Evolutionary conservation across 768 basidiomycete genomes (phyloP).

Genomic region (Amanita rimosa): DNA sequence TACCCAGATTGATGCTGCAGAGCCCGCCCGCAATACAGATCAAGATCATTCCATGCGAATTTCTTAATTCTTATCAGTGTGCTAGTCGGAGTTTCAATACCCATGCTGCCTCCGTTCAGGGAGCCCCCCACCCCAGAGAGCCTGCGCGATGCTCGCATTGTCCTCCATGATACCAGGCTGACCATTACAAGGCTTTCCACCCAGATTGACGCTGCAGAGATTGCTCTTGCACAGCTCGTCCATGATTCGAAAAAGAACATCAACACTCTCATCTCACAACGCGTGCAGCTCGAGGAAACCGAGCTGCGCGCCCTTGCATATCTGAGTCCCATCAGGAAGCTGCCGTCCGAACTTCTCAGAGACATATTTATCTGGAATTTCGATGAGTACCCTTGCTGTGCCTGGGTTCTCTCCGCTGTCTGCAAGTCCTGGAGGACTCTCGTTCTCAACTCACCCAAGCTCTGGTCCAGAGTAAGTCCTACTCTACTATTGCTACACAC

Average conservation of each 20-base stretch:
- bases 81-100: constrained; percentile 7
- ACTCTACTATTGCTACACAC: no score
- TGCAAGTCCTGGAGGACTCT: constrained; percentile 57
- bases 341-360: constrained; percentile 64
- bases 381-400: constrained; percentile 59
- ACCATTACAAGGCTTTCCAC: constrained; percentile 24
- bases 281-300: constrained; percentile 32
- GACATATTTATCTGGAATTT: constrained; percentile 64
- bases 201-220: constrained; percentile 43
- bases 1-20: constrained; percentile 38
- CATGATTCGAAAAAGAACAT: constrained; percentile 43
- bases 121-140: constrained; percentile 52
- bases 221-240: constrained; percentile 46
- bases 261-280: constrained; percentile 39
- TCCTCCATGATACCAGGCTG: constrained; percentile 25
- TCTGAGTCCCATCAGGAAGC: constrained; percentile 58
- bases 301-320: constrained; percentile 46
- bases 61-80: neutral
- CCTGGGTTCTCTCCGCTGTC: constrained; percentile 67
- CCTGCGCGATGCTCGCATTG: constrained; percentile 38
- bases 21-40: constrained; percentile 20
- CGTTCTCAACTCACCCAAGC: constrained; percentile 49
- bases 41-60: neutral
- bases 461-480: constrained; percentile 68
- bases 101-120: constrained; percentile 23